Conservation (phyloP, 129 eudicot species). For the Lonicera japonica region DNA sequence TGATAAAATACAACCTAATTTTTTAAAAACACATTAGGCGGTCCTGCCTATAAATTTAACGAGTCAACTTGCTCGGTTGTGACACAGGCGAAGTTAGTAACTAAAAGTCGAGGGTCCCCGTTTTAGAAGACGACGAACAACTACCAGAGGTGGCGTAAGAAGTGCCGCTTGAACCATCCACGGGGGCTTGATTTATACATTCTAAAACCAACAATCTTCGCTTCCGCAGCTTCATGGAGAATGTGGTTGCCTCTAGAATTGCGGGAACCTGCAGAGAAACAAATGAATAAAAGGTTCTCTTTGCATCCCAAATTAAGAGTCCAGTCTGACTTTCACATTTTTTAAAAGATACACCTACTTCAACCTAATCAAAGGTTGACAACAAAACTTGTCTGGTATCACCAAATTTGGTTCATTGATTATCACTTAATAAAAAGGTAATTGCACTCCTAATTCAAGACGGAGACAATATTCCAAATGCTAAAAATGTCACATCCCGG, state of each 20-base stretch:
- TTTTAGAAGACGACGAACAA: conserved; percentile 66
- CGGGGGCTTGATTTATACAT: conserved; percentile 92
- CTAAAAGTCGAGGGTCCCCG: conserved; percentile 80
- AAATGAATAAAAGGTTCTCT: not conserved
- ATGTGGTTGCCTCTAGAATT: conserved; percentile 83
- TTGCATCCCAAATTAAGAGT: not conserved
- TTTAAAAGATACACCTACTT: not conserved
- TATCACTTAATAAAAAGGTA: not conserved
- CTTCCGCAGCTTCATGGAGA: conserved; percentile 77
- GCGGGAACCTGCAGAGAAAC: conserved; percentile 58
- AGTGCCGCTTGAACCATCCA: conserved; percentile 88
- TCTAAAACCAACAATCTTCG: conserved; percentile 71
- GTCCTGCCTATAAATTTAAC: not conserved
- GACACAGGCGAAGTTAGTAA: not conserved
- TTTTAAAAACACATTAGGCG: not conserved
- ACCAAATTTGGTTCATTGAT: not conserved
- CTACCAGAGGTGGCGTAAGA: conserved; percentile 77
- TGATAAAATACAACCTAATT: too few relatives aligned
- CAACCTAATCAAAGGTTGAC: too few relatives aligned
- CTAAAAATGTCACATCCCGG: too few relatives aligned
- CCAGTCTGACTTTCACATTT: too few relatives aligned
- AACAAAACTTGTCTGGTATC: not conserved
- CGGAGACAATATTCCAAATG: too few relatives aligned
- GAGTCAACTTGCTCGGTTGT: not conserved
- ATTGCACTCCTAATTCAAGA: too few relatives aligned